These are phyloP conservation scores for Cladosporium sp. DNA, from an alignment of 2,329 filamentous ascomycete species.

Conservation along the genomic window DNA sequence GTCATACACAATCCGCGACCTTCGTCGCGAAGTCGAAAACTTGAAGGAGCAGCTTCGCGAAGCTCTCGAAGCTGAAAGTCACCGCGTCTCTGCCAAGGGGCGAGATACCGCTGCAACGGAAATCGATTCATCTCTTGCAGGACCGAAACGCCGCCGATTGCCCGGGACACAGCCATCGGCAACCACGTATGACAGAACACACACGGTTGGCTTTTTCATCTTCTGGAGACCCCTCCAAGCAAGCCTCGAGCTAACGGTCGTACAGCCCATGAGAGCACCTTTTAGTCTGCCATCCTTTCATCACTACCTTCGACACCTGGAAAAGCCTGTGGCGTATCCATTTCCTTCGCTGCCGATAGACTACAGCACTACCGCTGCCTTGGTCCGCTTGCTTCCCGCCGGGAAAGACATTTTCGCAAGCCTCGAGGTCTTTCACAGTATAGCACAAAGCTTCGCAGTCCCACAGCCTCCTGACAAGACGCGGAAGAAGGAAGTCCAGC, in stretches of 20 bases:
- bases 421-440: constrained; percentile 34
- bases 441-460: constrained; percentile 38
- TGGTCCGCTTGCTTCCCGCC: constrained; percentile 29
- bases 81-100: constrained; percentile 19
- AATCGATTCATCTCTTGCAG: constrained; percentile 10
- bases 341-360: constrained; percentile 41
- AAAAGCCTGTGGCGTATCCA: constrained; percentile 29
- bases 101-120: constrained; percentile 32
- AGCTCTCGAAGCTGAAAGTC: constrained; percentile 21
- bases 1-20: constrained; percentile 44
- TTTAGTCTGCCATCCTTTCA: constrained; percentile 1
- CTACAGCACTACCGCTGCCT: constrained; percentile 16
- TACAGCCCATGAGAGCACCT: background rate
- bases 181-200: no score
- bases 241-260: constrained; percentile 43
- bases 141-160: constrained; percentile 28
- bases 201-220: constrained; percentile 36
- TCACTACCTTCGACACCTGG: constrained; percentile 1
- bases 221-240: constrained; percentile 48
- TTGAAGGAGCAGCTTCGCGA: constrained; percentile 40
- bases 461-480: constrained; percentile 42
- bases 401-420: constrained; percentile 38
- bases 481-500: constrained; percentile 41
- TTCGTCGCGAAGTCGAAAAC: constrained; percentile 42
- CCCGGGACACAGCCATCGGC: no score